phyloP scores from a whole-genome alignment of 371 early-diverging fungal genomes.

The Mucor plumbeus region DNA sequence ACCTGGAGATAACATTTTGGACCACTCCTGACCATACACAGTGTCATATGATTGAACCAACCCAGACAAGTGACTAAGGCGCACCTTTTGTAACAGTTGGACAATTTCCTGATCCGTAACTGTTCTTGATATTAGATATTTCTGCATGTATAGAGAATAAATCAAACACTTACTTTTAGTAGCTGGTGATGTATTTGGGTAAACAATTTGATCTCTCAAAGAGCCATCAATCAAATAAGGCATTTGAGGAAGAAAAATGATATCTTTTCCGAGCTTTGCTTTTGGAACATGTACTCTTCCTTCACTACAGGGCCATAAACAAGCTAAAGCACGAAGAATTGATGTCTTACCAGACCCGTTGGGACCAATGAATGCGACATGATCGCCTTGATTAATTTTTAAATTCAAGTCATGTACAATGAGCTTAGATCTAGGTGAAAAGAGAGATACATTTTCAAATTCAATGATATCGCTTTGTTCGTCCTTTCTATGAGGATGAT shows the following conservation, averaged over 20 bases:
- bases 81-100: conserved; percentile 50
- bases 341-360: conserved; percentile 78
- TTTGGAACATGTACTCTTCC: conserved; percentile 50
- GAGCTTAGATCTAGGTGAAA: conserved; percentile 37
- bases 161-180: conserved; percentile 29
- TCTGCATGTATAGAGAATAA: too few species aligned
- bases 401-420: conserved; percentile 57
- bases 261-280: conserved; percentile 33
- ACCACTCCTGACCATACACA: conserved; percentile 65
- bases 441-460: conserved; percentile 43
- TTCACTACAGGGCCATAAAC: conserved; percentile 68
- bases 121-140: neutral
- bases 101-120: conserved; percentile 61
- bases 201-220: conserved; percentile 73
- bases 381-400: conserved; percentile 53
- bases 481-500: conserved; percentile 37
- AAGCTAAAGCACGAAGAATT: conserved; percentile 71
- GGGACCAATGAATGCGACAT: conserved; percentile 72
- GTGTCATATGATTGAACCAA: conserved; percentile 58
- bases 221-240: conserved; percentile 74
- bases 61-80: conserved; percentile 55
- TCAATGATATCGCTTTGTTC: conserved; percentile 32
- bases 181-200: conserved; percentile 46
- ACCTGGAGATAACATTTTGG: conserved; percentile 75
- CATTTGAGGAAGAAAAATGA: conserved; percentile 72